These are phyloP conservation scores for Colletotrichum karsti DNA, from an alignment of 2,329 filamentous ascomycete species.

Conservation along the genomic window DNA sequence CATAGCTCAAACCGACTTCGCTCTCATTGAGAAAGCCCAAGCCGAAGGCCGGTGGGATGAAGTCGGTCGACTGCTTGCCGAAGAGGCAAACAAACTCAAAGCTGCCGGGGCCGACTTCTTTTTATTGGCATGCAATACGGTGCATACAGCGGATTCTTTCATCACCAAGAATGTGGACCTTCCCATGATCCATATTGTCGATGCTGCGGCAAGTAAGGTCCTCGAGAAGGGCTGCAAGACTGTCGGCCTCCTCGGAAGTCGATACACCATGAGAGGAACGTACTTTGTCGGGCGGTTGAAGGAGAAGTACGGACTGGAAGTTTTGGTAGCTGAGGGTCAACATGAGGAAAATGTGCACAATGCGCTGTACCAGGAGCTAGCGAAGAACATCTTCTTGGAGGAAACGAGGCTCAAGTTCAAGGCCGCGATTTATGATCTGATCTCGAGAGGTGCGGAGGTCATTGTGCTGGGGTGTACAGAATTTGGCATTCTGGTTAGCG, in stretches of 20 bases:
- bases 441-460: not conserved
- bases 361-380: not conserved
- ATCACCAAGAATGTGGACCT: not conserved
- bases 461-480: not conserved
- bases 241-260: not conserved
- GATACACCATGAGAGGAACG: not conserved
- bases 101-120: not conserved
- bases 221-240: not conserved
- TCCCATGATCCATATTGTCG: not conserved
- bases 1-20: not conserved
- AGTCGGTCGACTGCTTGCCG: not conserved
- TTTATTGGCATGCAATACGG: not conserved
- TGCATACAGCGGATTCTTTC: not conserved
- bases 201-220: not conserved
- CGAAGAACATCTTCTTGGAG: not conserved
- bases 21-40: not conserved
- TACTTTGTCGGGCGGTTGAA: not conserved
- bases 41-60: not conserved
- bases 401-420: not conserved
- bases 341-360: not conserved
- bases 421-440: not conserved
- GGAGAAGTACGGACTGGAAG: not conserved
- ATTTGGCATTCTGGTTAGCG: not conserved
- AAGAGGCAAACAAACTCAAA: not conserved
- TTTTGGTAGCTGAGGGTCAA: not conserved